Evolutionary conservation across 768 basidiomycete species (phyloP).

Genomic region (Fomitopsis pulvina): DNA sequence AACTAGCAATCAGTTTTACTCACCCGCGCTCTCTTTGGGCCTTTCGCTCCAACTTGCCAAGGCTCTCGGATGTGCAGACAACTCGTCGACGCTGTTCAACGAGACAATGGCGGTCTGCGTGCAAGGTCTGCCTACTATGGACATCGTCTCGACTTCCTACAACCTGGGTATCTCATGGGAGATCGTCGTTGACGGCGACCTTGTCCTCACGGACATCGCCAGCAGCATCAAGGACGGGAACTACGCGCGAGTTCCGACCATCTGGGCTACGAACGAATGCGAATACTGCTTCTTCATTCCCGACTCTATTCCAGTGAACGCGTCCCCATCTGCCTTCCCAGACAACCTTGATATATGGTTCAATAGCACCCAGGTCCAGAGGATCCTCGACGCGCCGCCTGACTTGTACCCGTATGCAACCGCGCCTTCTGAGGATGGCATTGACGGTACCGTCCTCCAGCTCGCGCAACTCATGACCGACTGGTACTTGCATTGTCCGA

Average conservation of each 20-base stretch:
- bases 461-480: conserved; percentile 7
- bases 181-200: conserved; percentile 6
- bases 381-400: conserved; percentile 1
- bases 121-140: background rate
- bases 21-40: background rate
- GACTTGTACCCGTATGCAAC: conserved; percentile 6
- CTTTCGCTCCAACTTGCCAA: conserved; percentile 4
- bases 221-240: conserved; percentile 7
- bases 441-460: conserved; percentile 4
- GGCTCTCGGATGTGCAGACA: conserved; percentile 3
- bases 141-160: conserved; percentile 1
- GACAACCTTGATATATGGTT: conserved; percentile 7
- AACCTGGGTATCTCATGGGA: conserved; percentile 4
- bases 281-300: conserved; percentile 10
- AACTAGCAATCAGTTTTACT: conserved; percentile 5
- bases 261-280: conserved; percentile 9
- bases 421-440: conserved; percentile 1
- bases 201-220: conserved; percentile 7
- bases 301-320: conserved; percentile 1
- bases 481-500: conserved; percentile 6
- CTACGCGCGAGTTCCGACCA: conserved; percentile 7
- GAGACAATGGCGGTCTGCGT: conserved; percentile 5
- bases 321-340: conserved; percentile 2
- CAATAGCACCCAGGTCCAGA: conserved; percentile 6
- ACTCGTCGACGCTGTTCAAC: background rate